Base-by-base conservation (phyloP, 441 rosid species). In the Biscutella laevigata region DNA sequence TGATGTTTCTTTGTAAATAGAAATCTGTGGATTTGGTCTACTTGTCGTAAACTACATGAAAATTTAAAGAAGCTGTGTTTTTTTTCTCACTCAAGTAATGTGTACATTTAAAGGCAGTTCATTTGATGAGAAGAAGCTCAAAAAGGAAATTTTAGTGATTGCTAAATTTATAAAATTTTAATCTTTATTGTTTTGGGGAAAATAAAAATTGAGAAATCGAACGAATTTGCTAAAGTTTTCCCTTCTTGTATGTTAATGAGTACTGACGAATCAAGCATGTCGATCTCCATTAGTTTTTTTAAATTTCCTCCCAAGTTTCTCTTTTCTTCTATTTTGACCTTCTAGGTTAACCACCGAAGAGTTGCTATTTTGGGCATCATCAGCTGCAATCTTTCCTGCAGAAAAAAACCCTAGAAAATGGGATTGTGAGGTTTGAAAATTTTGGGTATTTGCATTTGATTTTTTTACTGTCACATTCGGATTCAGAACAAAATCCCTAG, bases 1-100 rank as follows among this genome's bases (percentile, higher is more conserved):
- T 41, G 52, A 61, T 34, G 30, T 33, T 28, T 41, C 53, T 49
- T 26, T 64, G 69, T 57, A 65, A 20, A 57, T 65, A 65, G 53
- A 24, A 8, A 11, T 15, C 39, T 64, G 34, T 56, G 13, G 47
- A 40, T 57, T 43, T n/a, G n/a, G n/a, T 39, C 41, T 36, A 33
- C 49, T 6, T 47, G 44, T 27, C 32, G 57, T 40, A 63, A 55
- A 20, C 46, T 43, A 27, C 48, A 44, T 34, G 40, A 44, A 21
- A 61, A 44, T 4, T 44, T 2, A 25, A 53, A 54, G 32, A 53
- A 29, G 29, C 44, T 32, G 28, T 40, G 17, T 39, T 32, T 52
- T 6, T 37, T 3, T 8, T 13, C 1, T 2, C 7, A n/a, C 13
- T 5, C 4, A 14, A 26, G 21, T 1, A 12, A 12, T 59, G 45